Evolutionary conservation across 768 basidiomycete genomes (phyloP), one percentile per base, ranked within the genome.

Genomic region (Amanita pallidorosea): DNA sequence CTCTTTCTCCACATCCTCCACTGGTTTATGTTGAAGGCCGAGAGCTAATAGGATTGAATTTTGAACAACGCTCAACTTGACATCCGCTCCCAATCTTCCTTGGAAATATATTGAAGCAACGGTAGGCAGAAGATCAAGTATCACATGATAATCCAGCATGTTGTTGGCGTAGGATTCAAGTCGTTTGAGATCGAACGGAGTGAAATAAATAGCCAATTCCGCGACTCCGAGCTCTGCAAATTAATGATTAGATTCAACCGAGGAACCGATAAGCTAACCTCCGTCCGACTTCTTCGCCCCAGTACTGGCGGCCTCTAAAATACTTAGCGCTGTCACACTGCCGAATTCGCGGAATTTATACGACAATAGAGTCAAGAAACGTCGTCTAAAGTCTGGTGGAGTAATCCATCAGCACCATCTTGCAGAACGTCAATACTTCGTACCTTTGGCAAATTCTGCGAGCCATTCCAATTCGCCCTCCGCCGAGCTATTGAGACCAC

Each of bases 341-440:
- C 87, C 84, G 59, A 98, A 96, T 60, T 96, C 93, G 45, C 90
- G 77, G 72, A 99, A 98, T 63, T 88, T 92, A 61, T 84, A 99
- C 1, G 94, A 95, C 9, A 98, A 73, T 18, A 98, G 69, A 1
- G 84, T 76, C 20, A 97, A 67, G 77, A 98, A 97, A 7, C 96
- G 80, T 59, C 81, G 74, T 52, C 95, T 75, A 72, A 98, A 98
- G 67, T 99, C 96, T 94, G 18, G 18, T 13, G 7, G 27, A 22
- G 17, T 8, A n/a, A n/a, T n/a, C n/a, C n/a, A 40, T 34, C 37
- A 29, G 34, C 36, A 7, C 37, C 9, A 23, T 37, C 22, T 22
- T 4, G 42, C 15, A 20, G 23, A n/a, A 45, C n/a, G 17, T 15
- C 13, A 35, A 38, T 18, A 20, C 1, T 8, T 7, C 70, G 22